phyloP scores from a whole-genome alignment of 352 stramenopile species.

The Blastocystis hominis region DNA sequence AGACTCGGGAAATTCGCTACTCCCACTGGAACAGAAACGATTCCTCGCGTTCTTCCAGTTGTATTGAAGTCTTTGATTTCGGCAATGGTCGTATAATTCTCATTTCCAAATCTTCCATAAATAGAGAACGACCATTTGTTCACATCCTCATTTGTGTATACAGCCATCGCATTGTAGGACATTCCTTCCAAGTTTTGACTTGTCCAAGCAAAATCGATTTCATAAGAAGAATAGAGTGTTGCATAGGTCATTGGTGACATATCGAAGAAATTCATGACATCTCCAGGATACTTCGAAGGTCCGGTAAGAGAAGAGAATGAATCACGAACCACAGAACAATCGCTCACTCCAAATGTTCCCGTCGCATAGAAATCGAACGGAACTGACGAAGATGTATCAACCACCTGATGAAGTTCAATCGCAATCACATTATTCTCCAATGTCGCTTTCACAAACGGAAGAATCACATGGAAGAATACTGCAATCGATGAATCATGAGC shows the following conservation, averaged over 20 bases:
- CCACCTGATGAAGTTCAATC: not conserved
- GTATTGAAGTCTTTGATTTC: not conserved
- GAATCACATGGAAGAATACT: constrained; percentile 20
- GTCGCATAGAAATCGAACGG: not conserved
- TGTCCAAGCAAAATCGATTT: not conserved
- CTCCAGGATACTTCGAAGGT: not conserved
- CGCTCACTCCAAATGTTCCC: not conserved
- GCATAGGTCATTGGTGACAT: not conserved
- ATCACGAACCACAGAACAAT: not conserved
- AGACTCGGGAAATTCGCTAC: not conserved
- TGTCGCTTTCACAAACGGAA: not conserved
- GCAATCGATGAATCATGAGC: not conserved
- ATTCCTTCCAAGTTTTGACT: not conserved
- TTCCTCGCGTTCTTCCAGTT: not conserved
- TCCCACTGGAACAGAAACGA: not conserved
- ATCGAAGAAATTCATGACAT: not conserved
- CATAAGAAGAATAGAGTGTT: not conserved
- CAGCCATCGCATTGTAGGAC: not conserved
- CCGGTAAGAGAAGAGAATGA: not conserved
- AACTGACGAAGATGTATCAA: not conserved
- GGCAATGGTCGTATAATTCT: not conserved
- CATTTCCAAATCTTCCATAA: not conserved
- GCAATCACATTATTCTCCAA: not conserved
- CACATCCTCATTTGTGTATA: not conserved
- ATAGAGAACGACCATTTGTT: not conserved